Evolutionary conservation across 495 filamentous ascomycete genomes (phyloP).

Genomic region (Aspergillus avenaceus): DNA sequence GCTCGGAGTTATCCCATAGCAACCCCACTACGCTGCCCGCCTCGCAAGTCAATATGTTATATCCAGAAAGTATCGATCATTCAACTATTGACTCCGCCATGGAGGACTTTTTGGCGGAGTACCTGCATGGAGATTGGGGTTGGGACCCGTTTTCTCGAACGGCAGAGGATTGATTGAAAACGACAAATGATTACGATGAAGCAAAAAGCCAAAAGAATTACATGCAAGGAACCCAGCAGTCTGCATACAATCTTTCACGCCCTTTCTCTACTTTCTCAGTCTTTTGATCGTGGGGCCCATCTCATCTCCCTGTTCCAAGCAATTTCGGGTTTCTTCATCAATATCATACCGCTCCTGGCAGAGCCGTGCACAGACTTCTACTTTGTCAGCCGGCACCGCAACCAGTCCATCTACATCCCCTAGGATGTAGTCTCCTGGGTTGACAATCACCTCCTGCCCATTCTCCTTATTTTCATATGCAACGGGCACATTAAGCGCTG

Average conservation of each 20-base stretch:
- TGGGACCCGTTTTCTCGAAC: constrained; percentile 22
- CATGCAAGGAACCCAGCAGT: no score
- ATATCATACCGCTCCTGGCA: constrained; percentile 23
- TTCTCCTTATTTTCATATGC: constrained; percentile 21
- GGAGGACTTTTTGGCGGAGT: constrained; percentile 21
- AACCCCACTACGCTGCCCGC: no score
- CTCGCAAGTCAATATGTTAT: no score
- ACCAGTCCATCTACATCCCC: constrained; percentile 56
- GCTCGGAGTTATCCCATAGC: no score
- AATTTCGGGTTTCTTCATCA: constrained; percentile 20
- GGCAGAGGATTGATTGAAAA: neutral
- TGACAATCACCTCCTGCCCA: constrained; percentile 42
- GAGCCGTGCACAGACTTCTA: constrained; percentile 17
- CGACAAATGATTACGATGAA: no score
- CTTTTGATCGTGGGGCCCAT: constrained; percentile 25
- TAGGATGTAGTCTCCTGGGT: constrained; percentile 55
- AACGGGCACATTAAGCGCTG: constrained; percentile 30
- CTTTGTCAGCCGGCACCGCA: constrained; percentile 12
- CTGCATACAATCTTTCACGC: no score
- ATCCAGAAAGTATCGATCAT: no score
- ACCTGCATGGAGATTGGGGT: constrained; percentile 22
- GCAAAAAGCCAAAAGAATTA: no score
- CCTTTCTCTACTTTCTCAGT: constrained; percentile 13
- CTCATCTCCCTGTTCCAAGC: constrained; percentile 20
- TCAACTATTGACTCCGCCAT: constrained; percentile 20